These are phyloP conservation scores for Trifolium pratense DNA, from an alignment of 306 rosid species.

Conservation along the genomic window DNA sequence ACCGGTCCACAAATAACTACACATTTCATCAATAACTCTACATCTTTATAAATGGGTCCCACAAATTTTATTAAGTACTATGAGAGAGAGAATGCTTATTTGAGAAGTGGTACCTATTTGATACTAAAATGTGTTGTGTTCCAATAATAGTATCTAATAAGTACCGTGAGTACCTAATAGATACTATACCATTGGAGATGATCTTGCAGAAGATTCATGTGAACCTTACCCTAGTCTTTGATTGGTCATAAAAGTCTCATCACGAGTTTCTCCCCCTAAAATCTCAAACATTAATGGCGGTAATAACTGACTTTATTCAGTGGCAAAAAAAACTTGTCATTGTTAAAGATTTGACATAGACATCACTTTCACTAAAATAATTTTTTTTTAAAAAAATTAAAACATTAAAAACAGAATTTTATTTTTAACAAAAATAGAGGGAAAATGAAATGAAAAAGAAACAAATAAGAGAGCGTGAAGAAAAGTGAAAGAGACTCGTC, in stretches of 20 bases:
- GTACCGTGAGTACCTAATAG: too few relatives aligned
- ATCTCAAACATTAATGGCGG: background rate
- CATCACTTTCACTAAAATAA: background rate
- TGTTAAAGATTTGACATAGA: background rate
- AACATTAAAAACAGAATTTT: background rate
- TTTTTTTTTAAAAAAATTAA: background rate
- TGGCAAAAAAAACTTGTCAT: background rate
- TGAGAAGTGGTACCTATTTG: too few relatives aligned
- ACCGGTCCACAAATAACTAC: too few relatives aligned
- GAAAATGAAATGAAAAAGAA: conserved; percentile 1
- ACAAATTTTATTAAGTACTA: too few relatives aligned
- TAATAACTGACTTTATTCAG: background rate
- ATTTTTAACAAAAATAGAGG: background rate
- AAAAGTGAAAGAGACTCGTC: conserved; percentile 8
- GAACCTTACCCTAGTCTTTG: background rate
- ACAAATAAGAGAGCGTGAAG: background rate
- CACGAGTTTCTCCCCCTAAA: background rate
- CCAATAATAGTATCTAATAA: too few relatives aligned
- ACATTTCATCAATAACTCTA: too few relatives aligned
- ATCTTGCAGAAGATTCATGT: too few relatives aligned
- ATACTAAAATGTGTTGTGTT: too few relatives aligned
- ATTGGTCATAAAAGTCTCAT: background rate
- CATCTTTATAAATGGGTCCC: too few relatives aligned
- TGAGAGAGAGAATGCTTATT: too few relatives aligned
- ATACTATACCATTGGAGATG: too few relatives aligned